Evolutionary conservation across 1,284 basidiomycete species (phyloP), one percentile per base, ranked within the genome.

Genomic region (Cystobasidiaceae sp.): DNA sequence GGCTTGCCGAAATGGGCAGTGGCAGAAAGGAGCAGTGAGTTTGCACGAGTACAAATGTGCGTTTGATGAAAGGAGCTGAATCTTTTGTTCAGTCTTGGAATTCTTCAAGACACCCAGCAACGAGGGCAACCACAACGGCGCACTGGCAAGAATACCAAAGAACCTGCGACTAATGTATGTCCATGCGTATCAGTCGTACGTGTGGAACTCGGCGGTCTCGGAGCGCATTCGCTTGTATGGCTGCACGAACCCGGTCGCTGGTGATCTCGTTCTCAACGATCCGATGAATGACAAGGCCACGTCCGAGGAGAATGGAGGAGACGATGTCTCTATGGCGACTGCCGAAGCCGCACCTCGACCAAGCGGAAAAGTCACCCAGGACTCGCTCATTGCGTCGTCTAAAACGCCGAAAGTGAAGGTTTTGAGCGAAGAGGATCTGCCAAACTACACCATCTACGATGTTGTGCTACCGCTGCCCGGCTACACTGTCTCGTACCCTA

Each of bases 181-280:
- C 50, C 96, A 99, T 77, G 93, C 94, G 37, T 98, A 97, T 77
- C 96, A 99, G 77, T 94, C 91, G 17, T 98, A 97, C 73, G 86
- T 98, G 30, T 99, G 94, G 96, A 99, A 98, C 77, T 84, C 90
- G 46, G 86, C 97, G 62, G 90, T 93, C 23, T 96, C 93, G 13
- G 91, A 94, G 76, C 86, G 96, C 15, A 86, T 97, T 71, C 85
- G 84, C 69, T 80, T 81, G 46, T 86, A 88, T 74, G 93, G 93
- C 0, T 80, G 84, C n/a, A 85, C 86, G 13, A 82, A 83, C 67
- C 85, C 90, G 0, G 82, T 93, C 28, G 84, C 84, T 8, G 96
- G 96, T 0, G 96, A 99, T 75, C 80, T 97, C 13, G 88, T 96
- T 6, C 87, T 85, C 67, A 86, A 87, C 45, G 79, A 79, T n/a